Evolutionary conservation across 306 rosid genomes (phyloP), one percentile per base, ranked within the genome.

Genomic region (Vicia villosa): DNA sequence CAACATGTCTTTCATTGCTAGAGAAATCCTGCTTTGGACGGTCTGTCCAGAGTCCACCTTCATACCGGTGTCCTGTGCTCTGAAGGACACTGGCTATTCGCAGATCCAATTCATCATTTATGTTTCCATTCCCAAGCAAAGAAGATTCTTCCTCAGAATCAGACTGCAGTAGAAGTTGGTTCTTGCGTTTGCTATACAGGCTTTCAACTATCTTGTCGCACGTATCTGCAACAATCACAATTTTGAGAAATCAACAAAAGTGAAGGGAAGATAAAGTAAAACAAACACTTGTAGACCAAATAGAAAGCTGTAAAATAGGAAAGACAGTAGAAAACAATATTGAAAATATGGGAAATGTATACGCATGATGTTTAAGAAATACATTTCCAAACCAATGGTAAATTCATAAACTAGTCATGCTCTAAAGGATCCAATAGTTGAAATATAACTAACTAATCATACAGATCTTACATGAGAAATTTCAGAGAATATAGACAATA

Each of bases 71-170:
- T 55, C 99, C 96, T 26, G 99, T 94, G 79, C 99, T 94, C 79
- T 88, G 92, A 63, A 94, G 91, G 75, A 94, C 99, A 60, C 89
- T 88, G 50, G 96, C 96, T 85, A 94, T 84, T 83, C 99, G 88
- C 69, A 83, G 45, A 80, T 91, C 92, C 65, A 94, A 77, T 62
- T 88, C 96, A 80, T 91, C 97, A 77, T 84, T 84, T 58, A 82
- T 58, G 74, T 84, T 94, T 62, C 86, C 97, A 77, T 75, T 73
- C 74, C 83, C 98, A 57, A 88, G 14, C 69, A 79, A 69, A 61
- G 92, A 75, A 74, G 91, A 74, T 56, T 86, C 97, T 82, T 84
- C 89, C 0, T 86, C 74, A 57, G 96, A 80, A 43, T 68, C 70
- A 26, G 96, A 66, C 74, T 77, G 83, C 58, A 80, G 57, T 38